These are phyloP conservation scores for Blastobotrys attinorum DNA, from an alignment of 805 yeast genomes.

Conservation along the genomic window DNA sequence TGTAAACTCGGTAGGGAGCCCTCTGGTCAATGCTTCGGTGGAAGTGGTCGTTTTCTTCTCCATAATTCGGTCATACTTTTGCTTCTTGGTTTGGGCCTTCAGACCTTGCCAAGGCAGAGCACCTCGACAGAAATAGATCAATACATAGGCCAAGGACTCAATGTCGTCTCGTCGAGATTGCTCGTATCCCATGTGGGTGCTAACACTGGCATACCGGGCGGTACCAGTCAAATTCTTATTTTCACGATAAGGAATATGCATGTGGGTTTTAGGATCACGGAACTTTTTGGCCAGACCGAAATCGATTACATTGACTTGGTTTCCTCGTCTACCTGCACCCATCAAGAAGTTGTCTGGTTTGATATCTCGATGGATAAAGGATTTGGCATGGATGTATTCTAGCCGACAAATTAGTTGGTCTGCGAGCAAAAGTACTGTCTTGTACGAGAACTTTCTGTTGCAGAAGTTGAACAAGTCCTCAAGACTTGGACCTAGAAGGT, in stretches of 20 bases:
- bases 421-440: slow-evolving; percentile 86
- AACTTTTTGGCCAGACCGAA: slow-evolving; percentile 91
- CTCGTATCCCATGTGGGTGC: slow-evolving; percentile 94
- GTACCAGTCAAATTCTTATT: slow-evolving; percentile 96
- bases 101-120: slow-evolving; percentile 98
- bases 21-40: slow-evolving; percentile 77
- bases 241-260: slow-evolving; percentile 94
- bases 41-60: slow-evolving; percentile 91
- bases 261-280: slow-evolving; percentile 87
- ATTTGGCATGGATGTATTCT: slow-evolving; percentile 91
- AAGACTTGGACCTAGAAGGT: slow-evolving; percentile 86
- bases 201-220: slow-evolving; percentile 91
- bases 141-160: slow-evolving; percentile 89
- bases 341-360: slow-evolving; percentile 77
- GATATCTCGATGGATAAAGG: slow-evolving; percentile 79
- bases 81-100: slow-evolving; percentile 94
- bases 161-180: slow-evolving; percentile 95
- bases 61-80: slow-evolving; percentile 92
- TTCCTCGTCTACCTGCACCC: slow-evolving; percentile 92
- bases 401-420: slow-evolving; percentile 91
- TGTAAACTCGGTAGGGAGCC: slow-evolving; percentile 84
- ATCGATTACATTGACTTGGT: slow-evolving; percentile 89
- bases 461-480: slow-evolving; percentile 96
- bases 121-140: slow-evolving; percentile 91
- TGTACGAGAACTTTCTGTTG: slow-evolving; percentile 84